Conservation (phyloP, 768 basidiomycete species). For the Lactarius hatsudake region DNA sequence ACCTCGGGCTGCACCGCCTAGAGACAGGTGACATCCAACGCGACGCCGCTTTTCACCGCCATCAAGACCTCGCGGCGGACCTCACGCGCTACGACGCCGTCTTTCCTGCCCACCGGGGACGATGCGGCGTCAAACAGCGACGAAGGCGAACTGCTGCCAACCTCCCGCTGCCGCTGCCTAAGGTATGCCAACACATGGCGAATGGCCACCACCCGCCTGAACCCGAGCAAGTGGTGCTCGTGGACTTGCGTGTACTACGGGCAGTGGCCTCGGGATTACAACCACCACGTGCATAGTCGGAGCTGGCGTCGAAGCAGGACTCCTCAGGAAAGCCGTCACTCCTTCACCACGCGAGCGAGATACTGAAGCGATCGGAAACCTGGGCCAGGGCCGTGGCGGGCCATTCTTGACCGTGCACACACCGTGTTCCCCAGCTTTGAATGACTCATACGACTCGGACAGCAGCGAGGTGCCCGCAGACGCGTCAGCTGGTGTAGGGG, state of each 20-base stretch:
- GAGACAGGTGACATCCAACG: slow-evolving; percentile 75
- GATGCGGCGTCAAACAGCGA: slow-evolving; percentile 55
- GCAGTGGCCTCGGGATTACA: slow-evolving; percentile 44
- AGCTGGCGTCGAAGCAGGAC: neutral
- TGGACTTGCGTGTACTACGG: slow-evolving; percentile 59
- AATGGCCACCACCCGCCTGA: too few species aligned
- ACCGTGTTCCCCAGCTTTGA: too few species aligned
- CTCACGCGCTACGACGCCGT: slow-evolving; percentile 95
- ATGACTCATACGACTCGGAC: slow-evolving; percentile 55
- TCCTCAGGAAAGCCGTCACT: neutral
- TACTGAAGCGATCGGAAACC: neutral
- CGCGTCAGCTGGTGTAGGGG: neutral
- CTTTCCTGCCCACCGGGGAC: slow-evolving; percentile 81
- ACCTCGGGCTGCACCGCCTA: slow-evolving; percentile 86
- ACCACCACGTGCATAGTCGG: slow-evolving; percentile 50
- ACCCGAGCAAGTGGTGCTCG: slow-evolving; percentile 28
- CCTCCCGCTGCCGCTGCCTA: neutral
- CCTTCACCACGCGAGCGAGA: too few species aligned
- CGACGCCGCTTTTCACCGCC: slow-evolving; percentile 84
- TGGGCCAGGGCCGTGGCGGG: neutral
- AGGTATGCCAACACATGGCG: slow-evolving; percentile 24
- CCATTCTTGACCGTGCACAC: slow-evolving; percentile 19
- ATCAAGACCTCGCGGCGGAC: slow-evolving; percentile 78
- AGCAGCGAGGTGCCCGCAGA: slow-evolving; percentile 51
- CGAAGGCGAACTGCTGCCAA: slow-evolving; percentile 38